Percentiles rank a stretch among this genome's conserved stretches.
These are phyloP conservation scores for Strobilomyces echinocephalus DNA, from an alignment of 768 basidiomycete species.

Conservation along the genomic window DNA sequence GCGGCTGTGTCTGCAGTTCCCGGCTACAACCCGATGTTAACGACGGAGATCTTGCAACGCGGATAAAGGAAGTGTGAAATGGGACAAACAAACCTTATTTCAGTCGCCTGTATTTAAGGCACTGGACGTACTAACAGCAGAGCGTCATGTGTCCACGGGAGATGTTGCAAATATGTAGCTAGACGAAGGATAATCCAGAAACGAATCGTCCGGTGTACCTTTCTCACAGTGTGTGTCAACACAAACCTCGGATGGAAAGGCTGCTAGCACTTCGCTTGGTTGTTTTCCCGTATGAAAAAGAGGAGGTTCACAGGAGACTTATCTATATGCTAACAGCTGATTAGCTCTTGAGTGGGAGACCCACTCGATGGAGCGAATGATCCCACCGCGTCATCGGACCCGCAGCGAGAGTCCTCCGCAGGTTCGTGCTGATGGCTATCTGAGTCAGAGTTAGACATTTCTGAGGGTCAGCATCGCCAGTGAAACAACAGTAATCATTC, in stretches of 20 bases:
- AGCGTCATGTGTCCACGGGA: too few relatives aligned
- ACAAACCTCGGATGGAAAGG: not conserved
- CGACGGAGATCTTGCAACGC: slow-evolving; percentile 22
- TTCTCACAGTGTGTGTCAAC: slow-evolving; percentile 20
- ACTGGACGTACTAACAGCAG: slow-evolving; percentile 13
- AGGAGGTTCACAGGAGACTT: slow-evolving; percentile 10
- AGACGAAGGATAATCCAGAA: slow-evolving; percentile 11
- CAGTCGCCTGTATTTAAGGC: slow-evolving; percentile 18
- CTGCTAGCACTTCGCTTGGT: slow-evolving; percentile 15
- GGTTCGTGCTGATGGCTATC: too few relatives aligned
- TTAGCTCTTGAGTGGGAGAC: not conserved
- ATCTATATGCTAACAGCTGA: slow-evolving; percentile 3
- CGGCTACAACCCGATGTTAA: slow-evolving; percentile 19
- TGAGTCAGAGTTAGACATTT: too few relatives aligned
- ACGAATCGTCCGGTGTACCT: slow-evolving; percentile 11
- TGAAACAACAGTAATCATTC: too few relatives aligned
- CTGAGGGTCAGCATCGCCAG: too few relatives aligned
- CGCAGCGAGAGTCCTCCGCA: too few relatives aligned
- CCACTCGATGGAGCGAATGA: not conserved
- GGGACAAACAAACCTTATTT: slow-evolving; percentile 28
- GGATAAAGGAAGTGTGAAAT: slow-evolving; percentile 29
- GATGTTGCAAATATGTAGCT: slow-evolving; percentile 8
- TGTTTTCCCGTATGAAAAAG: slow-evolving; percentile 4
- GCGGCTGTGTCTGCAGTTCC: slow-evolving; percentile 6
- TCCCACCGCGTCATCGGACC: not conserved